Evolutionary conservation across 495 filamentous ascomycete species (phyloP), one percentile per base, ranked within the genome.

Genomic region (Cairneyella variabilis): DNA sequence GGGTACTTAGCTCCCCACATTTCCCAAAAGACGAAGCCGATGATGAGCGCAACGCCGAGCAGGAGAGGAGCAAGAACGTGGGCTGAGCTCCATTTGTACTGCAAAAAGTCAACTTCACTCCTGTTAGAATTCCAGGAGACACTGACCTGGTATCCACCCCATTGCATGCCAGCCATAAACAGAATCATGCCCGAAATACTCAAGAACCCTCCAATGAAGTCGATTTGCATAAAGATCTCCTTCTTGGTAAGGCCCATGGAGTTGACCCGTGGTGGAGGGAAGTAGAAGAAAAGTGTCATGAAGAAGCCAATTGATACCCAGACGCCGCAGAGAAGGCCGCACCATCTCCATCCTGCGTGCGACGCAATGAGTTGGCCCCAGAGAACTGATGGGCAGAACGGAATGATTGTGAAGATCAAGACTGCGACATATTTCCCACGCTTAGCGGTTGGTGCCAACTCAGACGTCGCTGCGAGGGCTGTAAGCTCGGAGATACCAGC

Each of bases 341-440:
- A 77, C 54, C 83, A 85, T 38, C 86, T 72, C 85, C 85, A 90
- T 30, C 64, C 70, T 12, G 73, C 70, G 36, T 81, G 64, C 11
- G 67, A 69, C 20, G 83, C 74, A 45, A 90, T 86, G 26, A 90
- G 68, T 64, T 90, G 86, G 11, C 77, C 84, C 72, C 77, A 89
- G 34, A 90, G 69, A 2, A 85, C 84, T 0, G 82, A 83, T 0
- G 86, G 84, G 52, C 78, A 76, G 62, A 86, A 86, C 0, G 85
- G 85, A 0, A 86, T 28, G 43, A 88, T 86, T 21, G 82, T 85
- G 62, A 88, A 81, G 43, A 86, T 77, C 28, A 90, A 64, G 3
- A 76, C 69, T 2, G 84, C 81, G 36, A 89, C 78, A 61, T 88
- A 88, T 65, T 77, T 79, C 17, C 86, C 86, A 36, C 86, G 77